Conservation (phyloP, 108 stramenopile species). For the Aureococcus anophagefferens region DNA sequence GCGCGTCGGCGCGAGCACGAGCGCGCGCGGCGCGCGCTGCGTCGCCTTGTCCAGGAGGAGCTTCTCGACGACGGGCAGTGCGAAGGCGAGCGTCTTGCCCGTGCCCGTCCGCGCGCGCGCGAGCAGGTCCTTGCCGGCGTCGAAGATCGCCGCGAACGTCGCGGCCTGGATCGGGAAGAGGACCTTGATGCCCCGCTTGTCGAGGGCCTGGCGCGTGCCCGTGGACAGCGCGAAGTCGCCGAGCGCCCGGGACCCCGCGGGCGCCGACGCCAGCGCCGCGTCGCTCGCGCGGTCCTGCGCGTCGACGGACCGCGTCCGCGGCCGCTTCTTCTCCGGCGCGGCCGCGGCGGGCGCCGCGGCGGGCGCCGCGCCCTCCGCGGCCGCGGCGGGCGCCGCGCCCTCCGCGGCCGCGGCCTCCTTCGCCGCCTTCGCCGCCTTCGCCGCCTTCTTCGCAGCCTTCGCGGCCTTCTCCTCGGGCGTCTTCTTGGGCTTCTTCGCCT, state of each 20-base stretch:
- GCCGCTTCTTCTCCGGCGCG: not conserved
- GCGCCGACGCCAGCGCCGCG: not conserved
- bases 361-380: no score
- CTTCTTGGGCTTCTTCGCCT: no score
- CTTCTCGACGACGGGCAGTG: slow-evolving; percentile 76
- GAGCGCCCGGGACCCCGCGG: not conserved
- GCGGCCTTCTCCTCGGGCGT: no score
- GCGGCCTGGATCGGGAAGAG: slow-evolving; percentile 81
- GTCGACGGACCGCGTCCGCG: slow-evolving; percentile 1
- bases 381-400: no score
- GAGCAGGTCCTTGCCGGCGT: slow-evolving; percentile 80
- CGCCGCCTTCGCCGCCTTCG: no score
- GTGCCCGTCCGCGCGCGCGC: slow-evolving; percentile 94
- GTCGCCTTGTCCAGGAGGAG: slow-evolving; percentile 39
- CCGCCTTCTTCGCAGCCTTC: no score
- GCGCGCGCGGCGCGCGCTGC: slow-evolving; percentile 64
- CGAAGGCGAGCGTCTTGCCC: slow-evolving; percentile 99
- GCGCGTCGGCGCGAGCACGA: slow-evolving; percentile 93
- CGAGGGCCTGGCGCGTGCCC: slow-evolving; percentile 19
- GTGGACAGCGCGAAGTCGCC: not conserved
- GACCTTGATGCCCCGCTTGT: slow-evolving; percentile 58
- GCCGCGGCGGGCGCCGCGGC: no score
- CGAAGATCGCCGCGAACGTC: slow-evolving; percentile 74
- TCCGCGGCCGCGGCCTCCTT: no score
- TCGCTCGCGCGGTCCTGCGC: not conserved